Base-by-base conservation (phyloP, 2,329 filamentous ascomycete genomes). In the Aciculosporium take region DNA sequence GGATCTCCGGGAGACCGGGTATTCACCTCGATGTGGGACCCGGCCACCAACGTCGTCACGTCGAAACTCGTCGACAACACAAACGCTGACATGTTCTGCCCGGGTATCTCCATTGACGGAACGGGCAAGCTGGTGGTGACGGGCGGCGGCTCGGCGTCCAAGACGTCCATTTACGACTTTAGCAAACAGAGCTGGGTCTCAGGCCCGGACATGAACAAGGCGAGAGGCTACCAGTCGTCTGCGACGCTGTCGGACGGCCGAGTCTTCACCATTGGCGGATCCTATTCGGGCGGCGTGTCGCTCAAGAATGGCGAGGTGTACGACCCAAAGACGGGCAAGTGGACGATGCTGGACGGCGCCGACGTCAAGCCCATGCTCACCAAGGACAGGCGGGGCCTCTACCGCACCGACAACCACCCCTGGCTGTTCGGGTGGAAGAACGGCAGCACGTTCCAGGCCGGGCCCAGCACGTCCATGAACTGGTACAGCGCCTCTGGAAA, bases 211-310 rank as follows among this genome's bases (percentile, higher is more conserved):
- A 68, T 75, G 68, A 41, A 38, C 2, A 57, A 69, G 17, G 48
- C 57, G 7, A 67, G 72, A 20, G 69, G 71, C 7, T 74, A 77
- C 44, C 73, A 78, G 39, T 56, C 71, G 0, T 65, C 67, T 0
- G 57, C 65, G 0, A 72, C 66, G 0, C 50, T 66, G 1, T 70
- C 71, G 0, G 64, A 74, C 44, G 74, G 74, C 4, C 58, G 64
- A 0, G 63, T 76, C 20, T 79, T 78, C 53, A 67, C 63, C 10
- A 75, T 78, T 29, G 74, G 75, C 15, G 74, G 75, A 4, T 73
- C 69, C 0, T 62, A 53, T 48, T 68, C 62, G 8, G 74, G 73
- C 24, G 65, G 59, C 0, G 42, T 49, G 4, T 62, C 66, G 25
- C 61, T 61, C 24, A 78, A 77, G 59, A 66, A 74, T 44, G 74